A percentile compares a stretch with the other conserved stretches of the same genome.
Conservation (phyloP, 352 stramenopile genomes). For the Globisporangium middletonii region DNA sequence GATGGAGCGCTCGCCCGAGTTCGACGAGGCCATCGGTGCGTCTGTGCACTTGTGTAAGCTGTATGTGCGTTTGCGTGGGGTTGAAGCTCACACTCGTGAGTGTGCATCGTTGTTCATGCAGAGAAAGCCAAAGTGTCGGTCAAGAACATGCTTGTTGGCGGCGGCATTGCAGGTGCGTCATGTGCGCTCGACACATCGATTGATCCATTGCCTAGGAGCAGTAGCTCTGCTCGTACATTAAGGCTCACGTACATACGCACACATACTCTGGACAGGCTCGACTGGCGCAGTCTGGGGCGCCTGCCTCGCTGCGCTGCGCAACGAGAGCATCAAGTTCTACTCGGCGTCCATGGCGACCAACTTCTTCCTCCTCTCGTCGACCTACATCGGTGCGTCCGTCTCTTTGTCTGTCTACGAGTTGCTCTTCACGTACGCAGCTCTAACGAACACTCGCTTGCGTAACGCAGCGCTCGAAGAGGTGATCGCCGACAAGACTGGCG, state of each 20-base stretch:
- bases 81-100: neutral
- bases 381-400: slow-evolving; percentile 57
- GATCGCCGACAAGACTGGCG: slow-evolving; percentile 60
- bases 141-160: slow-evolving; percentile 66
- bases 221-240: too few relatives aligned
- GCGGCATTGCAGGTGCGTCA: slow-evolving; percentile 33
- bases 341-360: slow-evolving; percentile 79
- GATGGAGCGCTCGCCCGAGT: slow-evolving; percentile 12
- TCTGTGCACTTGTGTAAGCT: neutral
- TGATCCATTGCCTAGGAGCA: neutral
- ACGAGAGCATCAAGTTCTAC: slow-evolving; percentile 79
- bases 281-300: slow-evolving; percentile 52
- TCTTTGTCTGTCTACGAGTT: neutral
- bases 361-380: slow-evolving; percentile 79
- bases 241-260: too few relatives aligned
- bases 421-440: neutral
- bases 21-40: slow-evolving; percentile 14
- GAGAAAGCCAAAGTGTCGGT: slow-evolving; percentile 61
- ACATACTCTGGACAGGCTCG: slow-evolving; percentile 21
- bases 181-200: neutral
- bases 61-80: neutral
- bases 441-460: neutral
- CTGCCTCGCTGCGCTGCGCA: slow-evolving; percentile 56
- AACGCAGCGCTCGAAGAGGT: slow-evolving; percentile 65
- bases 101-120: slow-evolving; percentile 16